Evolutionary conservation across 2,329 filamentous ascomycete species (phyloP).

Genomic region (Capronia epimyces): DNA sequence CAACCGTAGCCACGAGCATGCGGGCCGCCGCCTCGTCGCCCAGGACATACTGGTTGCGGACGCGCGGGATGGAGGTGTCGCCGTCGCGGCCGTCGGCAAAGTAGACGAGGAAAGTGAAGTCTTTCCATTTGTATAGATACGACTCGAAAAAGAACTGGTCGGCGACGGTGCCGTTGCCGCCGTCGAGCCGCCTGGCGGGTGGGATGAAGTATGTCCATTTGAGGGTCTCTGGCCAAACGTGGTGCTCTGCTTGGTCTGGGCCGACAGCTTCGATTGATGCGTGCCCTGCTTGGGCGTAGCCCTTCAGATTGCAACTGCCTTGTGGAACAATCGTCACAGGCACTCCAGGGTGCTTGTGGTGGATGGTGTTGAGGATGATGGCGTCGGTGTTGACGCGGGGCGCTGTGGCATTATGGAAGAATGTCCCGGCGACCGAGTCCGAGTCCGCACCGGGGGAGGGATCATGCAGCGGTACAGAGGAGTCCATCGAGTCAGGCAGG

Average conservation of each 20-base stretch:
- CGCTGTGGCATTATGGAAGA: constrained; percentile 22
- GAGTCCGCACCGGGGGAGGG: too few species aligned
- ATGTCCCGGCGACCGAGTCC: constrained; percentile 11
- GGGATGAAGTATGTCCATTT: constrained; percentile 25
- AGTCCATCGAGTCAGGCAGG: too few species aligned
- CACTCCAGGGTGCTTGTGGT: constrained; percentile 18
- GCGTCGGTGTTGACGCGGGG: constrained; percentile 26
- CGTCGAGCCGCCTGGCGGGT: constrained; percentile 22
- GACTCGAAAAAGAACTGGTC: constrained; percentile 22
- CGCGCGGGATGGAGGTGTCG: constrained; percentile 1
- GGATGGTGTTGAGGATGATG: constrained; percentile 19
- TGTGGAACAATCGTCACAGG: constrained; percentile 33
- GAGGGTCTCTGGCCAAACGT: constrained; percentile 17
- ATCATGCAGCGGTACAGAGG: too few species aligned
- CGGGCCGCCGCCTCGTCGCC: constrained; percentile 18
- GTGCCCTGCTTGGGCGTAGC: constrained; percentile 41
- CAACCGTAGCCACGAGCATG: constrained; percentile 18
- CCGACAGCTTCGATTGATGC: constrained; percentile 27
- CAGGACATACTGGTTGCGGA: constrained; percentile 28
- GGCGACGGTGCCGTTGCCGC: constrained; percentile 19
- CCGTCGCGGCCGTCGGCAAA: constrained; percentile 27
- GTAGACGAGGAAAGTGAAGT: constrained; percentile 26
- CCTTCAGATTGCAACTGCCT: constrained; percentile 36
- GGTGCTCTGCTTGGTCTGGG: background rate
- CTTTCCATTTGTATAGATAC: constrained; percentile 23